A percentile compares a stretch with the other conserved stretches of the same genome.
phyloP scores from a whole-genome alignment of 2,329 filamentous ascomycete genomes.

The Colletotrichum sp. region DNA sequence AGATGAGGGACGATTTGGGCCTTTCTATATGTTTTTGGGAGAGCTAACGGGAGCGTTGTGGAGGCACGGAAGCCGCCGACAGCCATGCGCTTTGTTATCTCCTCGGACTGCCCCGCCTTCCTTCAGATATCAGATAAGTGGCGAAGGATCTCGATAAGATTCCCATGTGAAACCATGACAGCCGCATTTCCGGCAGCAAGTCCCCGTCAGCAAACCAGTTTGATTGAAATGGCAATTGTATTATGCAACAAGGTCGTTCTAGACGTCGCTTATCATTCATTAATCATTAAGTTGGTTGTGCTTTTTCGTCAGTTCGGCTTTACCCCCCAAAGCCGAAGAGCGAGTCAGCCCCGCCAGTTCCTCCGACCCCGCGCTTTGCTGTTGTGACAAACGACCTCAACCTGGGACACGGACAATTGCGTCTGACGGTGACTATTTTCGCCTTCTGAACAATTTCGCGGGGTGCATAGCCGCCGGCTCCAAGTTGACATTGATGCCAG shows the following conservation, averaged over 20 bases:
- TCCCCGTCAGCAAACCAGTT: not conserved
- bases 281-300: not conserved
- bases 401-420: not conserved
- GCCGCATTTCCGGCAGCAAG: not conserved
- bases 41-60: not conserved
- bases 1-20: not conserved
- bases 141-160: not conserved
- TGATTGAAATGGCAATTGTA: not conserved
- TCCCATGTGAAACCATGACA: not conserved
- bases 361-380: not conserved
- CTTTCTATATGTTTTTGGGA: not conserved
- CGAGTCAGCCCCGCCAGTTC: not conserved
- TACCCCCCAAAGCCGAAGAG: not conserved
- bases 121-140: not conserved
- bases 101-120: conserved; percentile 4
- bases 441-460: not conserved
- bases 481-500: not conserved
- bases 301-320: not conserved
- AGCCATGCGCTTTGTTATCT: not conserved
- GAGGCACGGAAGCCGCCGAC: conserved; percentile 16
- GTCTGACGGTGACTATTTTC: too few species aligned
- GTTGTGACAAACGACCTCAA: not conserved
- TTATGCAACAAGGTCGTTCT: not conserved
- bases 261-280: not conserved
- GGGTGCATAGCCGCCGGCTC: not conserved